phyloP scores from a whole-genome alignment of 305 asterid genomes.

The Plantago coronopus region DNA sequence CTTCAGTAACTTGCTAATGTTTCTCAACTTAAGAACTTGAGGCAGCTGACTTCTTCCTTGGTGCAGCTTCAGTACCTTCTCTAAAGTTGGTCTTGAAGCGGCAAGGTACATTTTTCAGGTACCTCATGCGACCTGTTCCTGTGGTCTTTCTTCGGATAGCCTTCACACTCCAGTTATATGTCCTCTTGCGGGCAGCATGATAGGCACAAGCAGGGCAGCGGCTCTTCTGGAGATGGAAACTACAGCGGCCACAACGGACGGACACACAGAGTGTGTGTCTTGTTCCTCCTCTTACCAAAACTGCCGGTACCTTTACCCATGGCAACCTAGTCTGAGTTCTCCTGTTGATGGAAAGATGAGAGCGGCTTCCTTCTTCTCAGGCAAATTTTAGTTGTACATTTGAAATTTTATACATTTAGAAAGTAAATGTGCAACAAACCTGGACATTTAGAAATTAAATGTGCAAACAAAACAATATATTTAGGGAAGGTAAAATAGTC shows the following conservation, averaged over 20 bases:
- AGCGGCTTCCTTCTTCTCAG: no score
- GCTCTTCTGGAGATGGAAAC: conserved; percentile 95
- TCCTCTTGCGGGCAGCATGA: conserved; percentile 92
- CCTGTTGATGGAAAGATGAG: no score
- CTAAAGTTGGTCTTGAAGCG: conserved; percentile 92
- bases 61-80: conserved; percentile 80
- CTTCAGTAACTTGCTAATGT: no score
- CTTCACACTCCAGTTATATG: conserved; percentile 90
- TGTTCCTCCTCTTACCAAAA: conserved; percentile 92
- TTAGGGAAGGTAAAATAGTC: no score
- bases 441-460: no score
- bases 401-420: no score
- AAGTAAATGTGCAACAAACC: no score
- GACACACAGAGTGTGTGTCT: conserved; percentile 91
- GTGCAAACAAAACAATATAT: no score
- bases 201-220: conserved; percentile 91
- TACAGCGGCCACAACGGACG: conserved; percentile 90
- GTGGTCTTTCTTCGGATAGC: conserved; percentile 94
- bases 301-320: conserved; percentile 98
- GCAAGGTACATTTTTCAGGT: conserved; percentile 78
- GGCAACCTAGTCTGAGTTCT: no score
- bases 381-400: no score
- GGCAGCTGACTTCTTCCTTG: conserved; percentile 79
- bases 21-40: no score
- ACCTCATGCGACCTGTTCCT: conserved; percentile 98